Conservation (phyloP, 768 basidiomycete species). For the Leccinum boreale region DNA sequence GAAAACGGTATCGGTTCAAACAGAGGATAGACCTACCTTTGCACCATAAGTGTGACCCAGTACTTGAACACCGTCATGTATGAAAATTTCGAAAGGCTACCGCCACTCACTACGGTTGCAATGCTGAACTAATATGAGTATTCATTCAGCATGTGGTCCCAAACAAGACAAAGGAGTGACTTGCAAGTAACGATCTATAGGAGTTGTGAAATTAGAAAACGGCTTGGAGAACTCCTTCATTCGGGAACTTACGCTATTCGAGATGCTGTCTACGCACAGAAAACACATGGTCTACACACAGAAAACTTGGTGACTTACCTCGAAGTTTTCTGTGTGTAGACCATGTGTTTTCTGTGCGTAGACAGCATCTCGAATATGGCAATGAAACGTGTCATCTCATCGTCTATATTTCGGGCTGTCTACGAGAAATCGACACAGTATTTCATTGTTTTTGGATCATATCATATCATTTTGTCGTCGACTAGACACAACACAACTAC, state of each 20-base stretch:
- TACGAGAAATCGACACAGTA: too few relatives aligned
- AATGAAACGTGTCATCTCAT: too few relatives aligned
- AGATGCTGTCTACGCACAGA: too few relatives aligned
- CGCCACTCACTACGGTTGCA: conserved; percentile 1
- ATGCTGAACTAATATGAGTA: neutral
- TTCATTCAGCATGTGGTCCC: neutral
- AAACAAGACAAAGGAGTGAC: neutral
- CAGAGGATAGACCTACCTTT: conserved; percentile 8
- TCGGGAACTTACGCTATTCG: conserved; percentile 7
- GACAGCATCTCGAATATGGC: too few relatives aligned
- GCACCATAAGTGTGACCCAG: conserved; percentile 18
- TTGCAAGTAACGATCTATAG: conserved; percentile 3
- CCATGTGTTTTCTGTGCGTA: too few relatives aligned
- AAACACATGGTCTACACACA: too few relatives aligned
- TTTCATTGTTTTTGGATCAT: too few relatives aligned
- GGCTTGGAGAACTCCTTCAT: neutral
- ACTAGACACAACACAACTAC: too few relatives aligned
- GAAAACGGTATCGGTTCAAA: neutral
- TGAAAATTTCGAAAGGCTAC: neutral
- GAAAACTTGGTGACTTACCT: too few relatives aligned
- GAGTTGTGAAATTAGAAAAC: neutral
- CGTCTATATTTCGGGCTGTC: too few relatives aligned
- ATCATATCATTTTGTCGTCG: too few relatives aligned
- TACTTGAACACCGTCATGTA: conserved; percentile 10
- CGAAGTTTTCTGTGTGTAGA: too few relatives aligned